Evolutionary conservation across 1,284 basidiomycete species (phyloP).

Genomic region (Thecaphora frezii): DNA sequence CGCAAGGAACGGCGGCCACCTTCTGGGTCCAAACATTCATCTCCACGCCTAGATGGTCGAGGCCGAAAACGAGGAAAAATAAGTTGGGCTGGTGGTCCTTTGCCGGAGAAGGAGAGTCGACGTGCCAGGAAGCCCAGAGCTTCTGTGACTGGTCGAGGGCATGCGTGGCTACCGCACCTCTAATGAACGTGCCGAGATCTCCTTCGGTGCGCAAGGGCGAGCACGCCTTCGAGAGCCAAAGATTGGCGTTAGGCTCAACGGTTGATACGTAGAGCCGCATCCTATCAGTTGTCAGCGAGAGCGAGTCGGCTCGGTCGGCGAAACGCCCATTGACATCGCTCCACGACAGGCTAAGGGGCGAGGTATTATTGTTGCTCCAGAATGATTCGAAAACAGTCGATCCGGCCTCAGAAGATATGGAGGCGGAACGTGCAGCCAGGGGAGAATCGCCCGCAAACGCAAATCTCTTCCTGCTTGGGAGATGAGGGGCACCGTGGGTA

Average conservation of each 20-base stretch:
- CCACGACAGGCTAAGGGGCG: neutral
- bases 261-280: slow-evolving; percentile 41
- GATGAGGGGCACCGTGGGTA: neutral
- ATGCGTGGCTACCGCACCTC: slow-evolving; percentile 31
- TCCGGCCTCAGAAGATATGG: slow-evolving; percentile 19
- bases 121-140: slow-evolving; percentile 39
- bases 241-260: slow-evolving; percentile 32
- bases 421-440: slow-evolving; percentile 27
- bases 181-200: slow-evolving; percentile 35
- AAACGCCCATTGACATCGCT: slow-evolving; percentile 24
- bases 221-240: slow-evolving; percentile 35
- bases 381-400: slow-evolving; percentile 3
- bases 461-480: slow-evolving; percentile 26
- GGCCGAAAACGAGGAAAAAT: slow-evolving; percentile 37
- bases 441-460: slow-evolving; percentile 16
- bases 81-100: slow-evolving; percentile 38
- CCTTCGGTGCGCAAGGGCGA: slow-evolving; percentile 33
- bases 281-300: slow-evolving; percentile 34
- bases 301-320: slow-evolving; percentile 28
- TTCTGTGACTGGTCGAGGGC: slow-evolving; percentile 25
- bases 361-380: neutral
- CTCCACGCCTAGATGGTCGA: slow-evolving; percentile 37
- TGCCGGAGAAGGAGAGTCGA: slow-evolving; percentile 19
- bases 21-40: slow-evolving; percentile 39
- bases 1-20: neutral